These are phyloP conservation scores for Fusarium neocosmosporiellum DNA, from an alignment of 2,329 filamentous ascomycete genomes.

Conservation along the genomic window DNA sequence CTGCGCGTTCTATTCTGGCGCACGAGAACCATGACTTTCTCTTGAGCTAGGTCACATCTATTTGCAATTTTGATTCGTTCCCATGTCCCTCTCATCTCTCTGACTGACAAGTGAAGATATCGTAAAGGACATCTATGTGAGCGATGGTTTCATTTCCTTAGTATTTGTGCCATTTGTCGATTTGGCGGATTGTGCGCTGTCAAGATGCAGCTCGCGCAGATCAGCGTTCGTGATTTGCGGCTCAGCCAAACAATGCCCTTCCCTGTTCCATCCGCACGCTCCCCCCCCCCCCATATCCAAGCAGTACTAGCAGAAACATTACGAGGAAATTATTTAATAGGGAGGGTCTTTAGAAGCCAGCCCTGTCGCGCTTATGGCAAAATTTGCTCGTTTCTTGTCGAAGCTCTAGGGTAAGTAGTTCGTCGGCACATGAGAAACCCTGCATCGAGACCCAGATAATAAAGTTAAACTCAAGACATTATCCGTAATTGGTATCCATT, in stretches of 20 bases:
- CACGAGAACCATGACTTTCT: not conserved
- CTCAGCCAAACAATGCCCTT: not conserved
- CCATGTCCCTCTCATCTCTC: not conserved
- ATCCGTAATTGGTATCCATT: not conserved
- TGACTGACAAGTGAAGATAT: not conserved
- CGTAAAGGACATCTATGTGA: accelerated
- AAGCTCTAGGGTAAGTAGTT: not conserved
- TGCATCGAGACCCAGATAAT: not conserved
- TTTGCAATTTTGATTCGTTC: accelerated
- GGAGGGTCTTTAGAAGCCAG: not conserved
- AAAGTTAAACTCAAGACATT: not conserved
- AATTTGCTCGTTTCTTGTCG: not conserved
- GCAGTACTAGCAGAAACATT: not conserved
- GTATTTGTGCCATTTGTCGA: too few relatives aligned
- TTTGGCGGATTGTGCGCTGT: too few relatives aligned
- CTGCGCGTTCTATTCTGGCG: not conserved
- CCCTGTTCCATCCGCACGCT: not conserved
- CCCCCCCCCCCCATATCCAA: accelerated
- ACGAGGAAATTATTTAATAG: not conserved
- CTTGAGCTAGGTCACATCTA: not conserved
- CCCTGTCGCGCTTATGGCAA: not conserved
- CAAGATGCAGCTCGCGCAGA: too few relatives aligned
- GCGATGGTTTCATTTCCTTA: accelerated
- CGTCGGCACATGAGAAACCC: not conserved
- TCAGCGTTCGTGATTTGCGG: too few relatives aligned